These are phyloP conservation scores for Dioszegia aurantiaca DNA, from an alignment of 768 basidiomycete genomes.

Conservation along the genomic window DNA sequence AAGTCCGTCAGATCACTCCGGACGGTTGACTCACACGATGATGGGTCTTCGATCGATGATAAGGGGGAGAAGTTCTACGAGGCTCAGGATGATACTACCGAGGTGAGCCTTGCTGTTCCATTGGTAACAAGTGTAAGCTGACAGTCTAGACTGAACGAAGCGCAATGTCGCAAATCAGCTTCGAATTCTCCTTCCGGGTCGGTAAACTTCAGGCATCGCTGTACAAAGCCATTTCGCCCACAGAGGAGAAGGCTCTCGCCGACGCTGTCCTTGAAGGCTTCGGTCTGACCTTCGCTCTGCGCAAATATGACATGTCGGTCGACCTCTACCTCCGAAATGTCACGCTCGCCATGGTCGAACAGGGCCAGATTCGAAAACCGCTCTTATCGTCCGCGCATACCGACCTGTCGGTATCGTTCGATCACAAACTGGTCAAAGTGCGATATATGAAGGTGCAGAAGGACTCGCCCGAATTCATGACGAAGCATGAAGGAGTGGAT, in stretches of 20 bases:
- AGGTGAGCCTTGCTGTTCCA: slow-evolving; percentile 54
- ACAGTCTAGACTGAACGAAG: slow-evolving; percentile 51
- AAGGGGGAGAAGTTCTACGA: slow-evolving; percentile 62
- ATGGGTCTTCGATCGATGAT: slow-evolving; percentile 9
- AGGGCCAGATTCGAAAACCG: slow-evolving; percentile 53
- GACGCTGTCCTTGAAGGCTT: slow-evolving; percentile 77
- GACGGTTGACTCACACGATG: slow-evolving; percentile 50
- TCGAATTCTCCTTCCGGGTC: slow-evolving; percentile 84
- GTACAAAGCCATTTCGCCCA: slow-evolving; percentile 65
- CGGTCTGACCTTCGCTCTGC: slow-evolving; percentile 66
- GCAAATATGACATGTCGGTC: slow-evolving; percentile 82
- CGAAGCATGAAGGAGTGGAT: slow-evolving; percentile 76
- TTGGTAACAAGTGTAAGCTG: slow-evolving; percentile 47
- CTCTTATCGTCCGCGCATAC: slow-evolving; percentile 36
- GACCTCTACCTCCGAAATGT: slow-evolving; percentile 75
- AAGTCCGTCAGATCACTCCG: slow-evolving; percentile 36
- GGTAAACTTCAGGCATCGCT: slow-evolving; percentile 75
- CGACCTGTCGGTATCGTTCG: slow-evolving; percentile 26
- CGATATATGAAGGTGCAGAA: slow-evolving; percentile 75
- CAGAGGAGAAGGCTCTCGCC: slow-evolving; percentile 70
- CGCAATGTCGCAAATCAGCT: slow-evolving; percentile 61
- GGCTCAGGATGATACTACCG: slow-evolving; percentile 62
- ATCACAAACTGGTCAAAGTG: slow-evolving; percentile 68
- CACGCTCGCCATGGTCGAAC: slow-evolving; percentile 69
- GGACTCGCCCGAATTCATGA: slow-evolving; percentile 78